Evolutionary conservation across 805 yeast genomes (phyloP).

Genomic region (Metschnikowia cerradonensis): DNA sequence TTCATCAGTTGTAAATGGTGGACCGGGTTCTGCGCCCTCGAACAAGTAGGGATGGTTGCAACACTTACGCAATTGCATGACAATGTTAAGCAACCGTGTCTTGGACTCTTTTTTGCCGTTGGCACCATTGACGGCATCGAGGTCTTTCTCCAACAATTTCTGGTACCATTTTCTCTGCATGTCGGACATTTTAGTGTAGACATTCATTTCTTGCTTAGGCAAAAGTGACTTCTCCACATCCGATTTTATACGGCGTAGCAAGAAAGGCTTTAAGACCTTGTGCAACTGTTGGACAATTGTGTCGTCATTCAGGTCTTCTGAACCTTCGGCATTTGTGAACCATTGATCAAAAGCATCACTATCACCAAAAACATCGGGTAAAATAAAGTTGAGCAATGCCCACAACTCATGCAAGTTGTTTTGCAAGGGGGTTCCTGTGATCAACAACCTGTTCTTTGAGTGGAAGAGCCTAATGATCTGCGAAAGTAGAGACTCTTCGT

Average conservation of each 20-base stretch:
- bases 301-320: conserved; percentile 38
- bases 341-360: conserved; percentile 71
- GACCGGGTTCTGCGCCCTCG: conserved; percentile 89
- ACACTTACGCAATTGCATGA: conserved; percentile 81
- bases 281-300: conserved; percentile 64
- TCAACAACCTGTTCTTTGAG: conserved; percentile 63
- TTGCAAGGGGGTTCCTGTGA: conserved; percentile 81
- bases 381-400: conserved; percentile 71
- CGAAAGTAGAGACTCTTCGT: conserved; percentile 67
- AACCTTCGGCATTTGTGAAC: conserved; percentile 48
- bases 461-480: conserved; percentile 73
- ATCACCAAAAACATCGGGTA: conserved; percentile 77
- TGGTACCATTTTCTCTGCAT: conserved; percentile 80
- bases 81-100: conserved; percentile 71
- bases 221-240: conserved; percentile 78
- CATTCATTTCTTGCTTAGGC: conserved; percentile 71
- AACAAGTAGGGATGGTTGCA: conserved; percentile 82
- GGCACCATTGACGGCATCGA: conserved; percentile 83
- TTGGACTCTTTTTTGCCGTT: conserved; percentile 71
- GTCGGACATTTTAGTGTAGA: conserved; percentile 71
- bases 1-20: conserved; percentile 82
- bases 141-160: conserved; percentile 70
- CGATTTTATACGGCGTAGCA: conserved; percentile 69
- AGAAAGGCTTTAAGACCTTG: conserved; percentile 70
- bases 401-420: conserved; percentile 76